Conservation (phyloP, 208 protist species). For the Leishmania lainsoni region DNA sequence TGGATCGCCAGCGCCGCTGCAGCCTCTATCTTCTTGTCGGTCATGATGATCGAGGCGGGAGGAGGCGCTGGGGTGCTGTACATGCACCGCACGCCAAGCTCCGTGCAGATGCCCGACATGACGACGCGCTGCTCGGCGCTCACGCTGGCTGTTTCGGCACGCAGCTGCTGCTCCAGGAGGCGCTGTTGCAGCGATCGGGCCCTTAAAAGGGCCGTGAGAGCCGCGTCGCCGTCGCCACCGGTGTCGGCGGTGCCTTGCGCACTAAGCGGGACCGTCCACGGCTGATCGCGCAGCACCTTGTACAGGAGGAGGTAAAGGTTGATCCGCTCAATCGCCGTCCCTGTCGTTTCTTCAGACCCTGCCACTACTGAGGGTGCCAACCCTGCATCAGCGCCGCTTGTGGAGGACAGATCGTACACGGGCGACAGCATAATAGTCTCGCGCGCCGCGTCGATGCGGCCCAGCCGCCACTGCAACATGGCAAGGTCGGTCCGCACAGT, state of each 20-base stretch:
- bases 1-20: slow-evolving; percentile 23
- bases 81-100: slow-evolving; percentile 65
- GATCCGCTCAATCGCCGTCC: slow-evolving; percentile 70
- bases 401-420: slow-evolving; percentile 26
- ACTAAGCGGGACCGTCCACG: slow-evolving; percentile 19
- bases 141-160: slow-evolving; percentile 80
- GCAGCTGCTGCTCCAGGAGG: slow-evolving; percentile 74
- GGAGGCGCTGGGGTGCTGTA: slow-evolving; percentile 24
- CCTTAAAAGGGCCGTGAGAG: slow-evolving; percentile 60
- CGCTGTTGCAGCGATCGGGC: slow-evolving; percentile 74
- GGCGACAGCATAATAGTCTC: slow-evolving; percentile 60
- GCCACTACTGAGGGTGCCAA: background rate
- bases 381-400: background rate
- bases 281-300: slow-evolving; percentile 69
- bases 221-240: slow-evolving; percentile 22
- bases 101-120: slow-evolving; percentile 76
- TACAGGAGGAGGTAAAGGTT: slow-evolving; percentile 89
- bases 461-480: slow-evolving; percentile 90
- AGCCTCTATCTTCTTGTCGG: slow-evolving; percentile 31
- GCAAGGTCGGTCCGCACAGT: slow-evolving; percentile 90
- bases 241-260: background rate
- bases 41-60: slow-evolving; percentile 14
- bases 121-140: slow-evolving; percentile 77
- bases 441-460: slow-evolving; percentile 63
- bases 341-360: slow-evolving; percentile 34